Evolutionary conservation across 441 rosid species (phyloP), one percentile per base, ranked within the genome.

Genomic region (Pelargonium cotyledonis): DNA sequence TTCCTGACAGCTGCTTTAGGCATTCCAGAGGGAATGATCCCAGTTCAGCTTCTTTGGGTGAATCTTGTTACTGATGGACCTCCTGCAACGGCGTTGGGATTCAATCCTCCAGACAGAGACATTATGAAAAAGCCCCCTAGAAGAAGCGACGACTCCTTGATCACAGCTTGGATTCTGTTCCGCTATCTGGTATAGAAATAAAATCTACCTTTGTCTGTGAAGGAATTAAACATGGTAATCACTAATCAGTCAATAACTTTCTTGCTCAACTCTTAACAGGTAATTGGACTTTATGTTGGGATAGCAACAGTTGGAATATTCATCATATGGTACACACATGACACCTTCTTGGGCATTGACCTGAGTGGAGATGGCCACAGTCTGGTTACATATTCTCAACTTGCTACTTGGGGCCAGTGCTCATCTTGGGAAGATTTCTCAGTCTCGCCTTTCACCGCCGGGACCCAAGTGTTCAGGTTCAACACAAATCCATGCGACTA

Each of bases 401-500:
- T 83, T 1, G 70, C 82, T 12, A 78, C 70, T 70, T 83, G 84
- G 82, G 86, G 76, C 29, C 81, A 78, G 44, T 83, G 84, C 75
- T 65, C 86, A 29, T 66, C 82, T 61, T 80, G 86, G 86, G 66
- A 68, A 16, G 80, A 78, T 65, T 83, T 83, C 70, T 70, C 79
- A 0, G 84, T 65, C 60, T 60, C 81, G 5, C 78, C 82, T 46
- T 80, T 83, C 76, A 76, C 82, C 0, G 84, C 86, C 0, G 84
- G 86, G 16, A 63, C 8, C 57, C 80, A 70, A 65, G 23, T 55
- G 26, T 55, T 55, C 61, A 55, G 11, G 21, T 55, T 55, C 26
- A 4, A 55, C 61, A 16, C 61, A 16, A 83, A 89, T 64, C 95
- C 97, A 0, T 91, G 98, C 11, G 95, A 91, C 0, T 94, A 94